Evolutionary conservation across 1,139 yeast species (phyloP).

Genomic region (Sugiyamaella novakii): DNA sequence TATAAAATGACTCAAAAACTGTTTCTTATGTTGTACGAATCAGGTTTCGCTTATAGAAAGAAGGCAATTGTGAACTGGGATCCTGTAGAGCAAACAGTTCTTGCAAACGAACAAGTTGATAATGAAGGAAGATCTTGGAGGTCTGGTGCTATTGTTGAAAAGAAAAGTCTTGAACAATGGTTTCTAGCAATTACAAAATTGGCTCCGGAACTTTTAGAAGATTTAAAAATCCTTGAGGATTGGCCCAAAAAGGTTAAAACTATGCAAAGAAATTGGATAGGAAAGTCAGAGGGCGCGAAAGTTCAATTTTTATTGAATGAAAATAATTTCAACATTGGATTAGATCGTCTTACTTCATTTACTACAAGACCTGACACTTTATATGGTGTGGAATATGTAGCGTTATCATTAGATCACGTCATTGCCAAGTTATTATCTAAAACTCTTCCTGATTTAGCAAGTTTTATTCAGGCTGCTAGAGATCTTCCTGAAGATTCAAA

Average conservation of each 20-base stretch:
- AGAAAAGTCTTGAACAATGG: conserved; percentile 82
- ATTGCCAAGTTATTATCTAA: conserved; percentile 48
- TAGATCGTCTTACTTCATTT: conserved; percentile 42
- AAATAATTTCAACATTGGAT: neutral
- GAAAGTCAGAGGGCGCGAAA: conserved; percentile 80
- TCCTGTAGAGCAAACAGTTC: conserved; percentile 89
- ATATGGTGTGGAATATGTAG: conserved; percentile 78
- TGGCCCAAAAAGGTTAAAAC: conserved; percentile 91
- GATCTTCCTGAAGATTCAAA: conserved; percentile 56
- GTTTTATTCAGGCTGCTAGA: conserved; percentile 50
- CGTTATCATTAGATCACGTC: conserved; percentile 73
- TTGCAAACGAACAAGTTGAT: conserved; percentile 97
- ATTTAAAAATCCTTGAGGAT: conserved; percentile 57
- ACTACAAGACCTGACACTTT: conserved; percentile 92
- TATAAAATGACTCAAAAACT: conserved; percentile 92
- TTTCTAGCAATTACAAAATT: conserved; percentile 83
- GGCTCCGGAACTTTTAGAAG: conserved; percentile 66
- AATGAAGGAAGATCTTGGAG: conserved; percentile 91
- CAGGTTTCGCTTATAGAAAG: conserved; percentile 81
- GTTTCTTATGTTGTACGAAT: conserved; percentile 67
- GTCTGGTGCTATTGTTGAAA: conserved; percentile 93
- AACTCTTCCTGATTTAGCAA: conserved; percentile 46
- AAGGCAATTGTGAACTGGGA: conserved; percentile 96
- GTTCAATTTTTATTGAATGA: conserved; percentile 47
- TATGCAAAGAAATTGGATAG: conserved; percentile 96